These are phyloP conservation scores for Blastocystis sp. DNA, from an alignment of 352 stramenopile genomes.

Conservation along the genomic window DNA sequence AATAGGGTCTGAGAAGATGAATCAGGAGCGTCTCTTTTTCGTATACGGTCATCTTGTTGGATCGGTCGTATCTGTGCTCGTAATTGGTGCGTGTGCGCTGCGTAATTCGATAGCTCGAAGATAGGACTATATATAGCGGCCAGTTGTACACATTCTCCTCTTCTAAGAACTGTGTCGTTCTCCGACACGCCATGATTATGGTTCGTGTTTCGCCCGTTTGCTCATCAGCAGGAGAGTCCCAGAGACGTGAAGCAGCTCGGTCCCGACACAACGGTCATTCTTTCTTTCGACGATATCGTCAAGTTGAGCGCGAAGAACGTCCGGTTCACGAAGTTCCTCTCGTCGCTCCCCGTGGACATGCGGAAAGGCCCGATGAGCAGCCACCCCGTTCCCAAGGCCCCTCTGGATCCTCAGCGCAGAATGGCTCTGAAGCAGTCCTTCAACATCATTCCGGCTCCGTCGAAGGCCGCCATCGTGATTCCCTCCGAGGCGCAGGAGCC, in stretches of 20 bases:
- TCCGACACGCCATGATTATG: neutral
- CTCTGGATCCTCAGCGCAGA: neutral
- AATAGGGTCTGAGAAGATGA: constrained; percentile 29
- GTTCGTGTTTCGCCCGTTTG: neutral
- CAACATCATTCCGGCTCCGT: neutral
- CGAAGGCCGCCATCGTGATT: too few relatives aligned
- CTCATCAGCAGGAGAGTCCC: neutral
- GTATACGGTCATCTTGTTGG: constrained; percentile 26
- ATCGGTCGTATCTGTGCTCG: constrained; percentile 25
- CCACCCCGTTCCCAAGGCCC: neutral
- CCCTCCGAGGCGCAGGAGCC: too few relatives aligned
- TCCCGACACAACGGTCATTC: constrained; percentile 23
- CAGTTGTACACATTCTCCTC: constrained; percentile 3
- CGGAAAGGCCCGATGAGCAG: neutral
- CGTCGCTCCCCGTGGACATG: neutral
- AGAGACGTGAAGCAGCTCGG: constrained; percentile 1
- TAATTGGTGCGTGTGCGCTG: neutral
- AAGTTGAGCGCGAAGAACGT: constrained; percentile 17
- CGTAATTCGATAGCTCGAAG: constrained; percentile 4
- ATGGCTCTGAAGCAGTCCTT: neutral
- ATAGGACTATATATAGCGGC: constrained; percentile 50
- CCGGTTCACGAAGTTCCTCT: neutral
- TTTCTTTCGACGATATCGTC: constrained; percentile 4
- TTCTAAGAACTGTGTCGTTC: neutral
- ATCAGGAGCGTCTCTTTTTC: constrained; percentile 29